Evolutionary conservation across 164 flowering plant species (phyloP).

Genomic region (Vitis labrusca): DNA sequence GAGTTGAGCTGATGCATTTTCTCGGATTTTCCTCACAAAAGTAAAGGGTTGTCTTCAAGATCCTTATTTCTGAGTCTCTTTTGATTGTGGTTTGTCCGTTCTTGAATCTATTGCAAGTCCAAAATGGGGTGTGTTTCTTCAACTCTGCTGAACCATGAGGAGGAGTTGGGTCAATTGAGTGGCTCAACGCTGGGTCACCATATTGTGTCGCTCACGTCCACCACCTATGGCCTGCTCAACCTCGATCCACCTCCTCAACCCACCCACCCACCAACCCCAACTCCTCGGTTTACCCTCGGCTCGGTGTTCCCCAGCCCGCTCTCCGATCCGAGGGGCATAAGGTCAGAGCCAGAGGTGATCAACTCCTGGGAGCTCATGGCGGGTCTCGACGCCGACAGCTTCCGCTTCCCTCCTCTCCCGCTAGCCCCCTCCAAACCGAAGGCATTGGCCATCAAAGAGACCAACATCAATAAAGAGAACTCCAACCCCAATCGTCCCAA

Average conservation of each 20-base stretch:
- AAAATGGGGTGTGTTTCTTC: slow-evolving; percentile 91
- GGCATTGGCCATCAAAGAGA: slow-evolving; percentile 20
- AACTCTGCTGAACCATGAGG: slow-evolving; percentile 52
- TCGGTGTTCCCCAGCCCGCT: slow-evolving; percentile 31
- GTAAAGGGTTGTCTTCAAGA: background rate
- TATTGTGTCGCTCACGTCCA: slow-evolving; percentile 91
- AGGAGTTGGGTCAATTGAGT: slow-evolving; percentile 59
- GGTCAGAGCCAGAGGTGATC: slow-evolving; percentile 60
- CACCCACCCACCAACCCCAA: slow-evolving; percentile 31
- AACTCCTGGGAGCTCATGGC: slow-evolving; percentile 98
- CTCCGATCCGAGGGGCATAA: slow-evolving; percentile 20
- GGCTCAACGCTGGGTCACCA: slow-evolving; percentile 61
- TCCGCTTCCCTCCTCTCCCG: slow-evolving; percentile 52
- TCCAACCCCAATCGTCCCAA: slow-evolving; percentile 14
- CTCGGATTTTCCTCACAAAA: too few species aligned
- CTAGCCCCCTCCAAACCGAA: slow-evolving; percentile 9
- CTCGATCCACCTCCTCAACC: slow-evolving; percentile 56
- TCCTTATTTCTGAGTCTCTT: background rate
- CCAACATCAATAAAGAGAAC: slow-evolving; percentile 14
- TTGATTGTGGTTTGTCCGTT: background rate
- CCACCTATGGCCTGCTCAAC: slow-evolving; percentile 86
- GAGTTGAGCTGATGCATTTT: too few species aligned
- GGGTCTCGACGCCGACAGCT: slow-evolving; percentile 72
- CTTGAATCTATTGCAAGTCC: background rate
- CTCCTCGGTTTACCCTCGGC: slow-evolving; percentile 35